Conservation (phyloP, 225 moss, liverwort and hornwort species). For the Marchantia paleacea region DNA sequence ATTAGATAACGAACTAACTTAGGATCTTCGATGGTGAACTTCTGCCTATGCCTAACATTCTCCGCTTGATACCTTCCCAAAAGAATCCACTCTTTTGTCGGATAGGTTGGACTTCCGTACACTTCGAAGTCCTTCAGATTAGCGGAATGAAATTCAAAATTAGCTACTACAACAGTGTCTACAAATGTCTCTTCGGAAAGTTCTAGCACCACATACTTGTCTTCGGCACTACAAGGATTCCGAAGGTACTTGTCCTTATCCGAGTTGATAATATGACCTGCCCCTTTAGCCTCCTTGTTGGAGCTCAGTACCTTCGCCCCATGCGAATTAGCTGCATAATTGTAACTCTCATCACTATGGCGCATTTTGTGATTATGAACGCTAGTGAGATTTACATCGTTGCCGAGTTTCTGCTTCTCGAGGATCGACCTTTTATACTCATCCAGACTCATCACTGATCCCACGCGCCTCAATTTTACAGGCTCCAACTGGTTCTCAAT, state of each 20-base stretch:
- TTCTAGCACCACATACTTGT: constrained; percentile 72
- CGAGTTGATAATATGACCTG: constrained; percentile 68
- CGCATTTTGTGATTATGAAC: constrained; percentile 59
- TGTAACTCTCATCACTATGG: constrained; percentile 66
- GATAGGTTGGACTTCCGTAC: constrained; percentile 75
- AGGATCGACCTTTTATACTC: constrained; percentile 78
- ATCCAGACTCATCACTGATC: constrained; percentile 69
- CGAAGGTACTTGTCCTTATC: constrained; percentile 96
- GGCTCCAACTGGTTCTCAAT: constrained; percentile 23
- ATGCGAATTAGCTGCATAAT: constrained; percentile 71
- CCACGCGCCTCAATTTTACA: constrained; percentile 49
- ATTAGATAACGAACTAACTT: constrained; percentile 84
- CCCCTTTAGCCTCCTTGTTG: constrained; percentile 94
- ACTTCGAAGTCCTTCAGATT: constrained; percentile 87
- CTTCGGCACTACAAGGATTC: constrained; percentile 89
- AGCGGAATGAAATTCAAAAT: constrained; percentile 92
- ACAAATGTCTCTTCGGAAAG: constrained; percentile 94
- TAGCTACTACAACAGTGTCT: constrained; percentile 71
- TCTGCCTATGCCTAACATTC: constrained; percentile 81
- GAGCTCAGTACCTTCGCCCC: constrained; percentile 78
- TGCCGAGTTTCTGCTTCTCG: constrained; percentile 38
- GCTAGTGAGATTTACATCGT: constrained; percentile 50
- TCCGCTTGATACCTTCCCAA: constrained; percentile 89
- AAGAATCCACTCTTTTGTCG: constrained; percentile 76
- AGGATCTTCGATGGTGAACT: constrained; percentile 69